Evolutionary conservation across 352 stramenopile genomes (phyloP).

Genomic region (Pythium brachiatum): DNA sequence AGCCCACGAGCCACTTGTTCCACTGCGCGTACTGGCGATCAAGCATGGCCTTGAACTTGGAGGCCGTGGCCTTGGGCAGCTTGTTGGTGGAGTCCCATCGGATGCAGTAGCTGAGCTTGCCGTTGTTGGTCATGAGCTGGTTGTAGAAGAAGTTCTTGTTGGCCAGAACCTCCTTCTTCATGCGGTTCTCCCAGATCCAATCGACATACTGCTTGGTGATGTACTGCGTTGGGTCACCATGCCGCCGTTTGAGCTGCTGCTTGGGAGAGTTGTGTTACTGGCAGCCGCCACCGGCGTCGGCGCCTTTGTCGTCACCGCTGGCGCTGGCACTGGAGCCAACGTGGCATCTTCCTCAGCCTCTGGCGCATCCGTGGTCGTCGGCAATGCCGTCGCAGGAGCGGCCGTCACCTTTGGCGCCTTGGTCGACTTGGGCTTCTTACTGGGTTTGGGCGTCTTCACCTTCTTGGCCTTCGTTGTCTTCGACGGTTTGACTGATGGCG

Average conservation of each 20-base stretch:
- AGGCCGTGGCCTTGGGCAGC: constrained; percentile 34
- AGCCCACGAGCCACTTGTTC: constrained; percentile 35
- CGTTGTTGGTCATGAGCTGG: constrained; percentile 42
- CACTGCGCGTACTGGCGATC: constrained; percentile 35
- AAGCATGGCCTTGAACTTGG: constrained; percentile 48
- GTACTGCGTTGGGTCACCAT: constrained; percentile 26
- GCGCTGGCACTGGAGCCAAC: neutral
- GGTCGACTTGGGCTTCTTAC: neutral
- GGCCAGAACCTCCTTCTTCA: constrained; percentile 11
- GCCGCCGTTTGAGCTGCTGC: neutral
- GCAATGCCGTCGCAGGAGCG: neutral
- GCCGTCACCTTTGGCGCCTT: neutral
- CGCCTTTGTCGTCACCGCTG: neutral
- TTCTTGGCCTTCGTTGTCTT: neutral
- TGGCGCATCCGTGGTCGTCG: too few species aligned
- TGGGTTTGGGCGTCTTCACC: neutral
- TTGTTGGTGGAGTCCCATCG: constrained; percentile 49
- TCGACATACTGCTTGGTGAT: constrained; percentile 28
- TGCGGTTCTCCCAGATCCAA: constrained; percentile 29
- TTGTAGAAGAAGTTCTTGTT: constrained; percentile 37
- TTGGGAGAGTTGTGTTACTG: neutral
- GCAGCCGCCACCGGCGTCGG: neutral
- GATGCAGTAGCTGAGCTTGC: constrained; percentile 44
- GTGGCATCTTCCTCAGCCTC: neutral
- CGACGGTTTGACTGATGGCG: neutral